Percentiles rank a stretch among this genome's conserved stretches.
Evolutionary conservation across 345 rosid genomes (phyloP).

Genomic region (Tarenaya hassleriana): DNA sequence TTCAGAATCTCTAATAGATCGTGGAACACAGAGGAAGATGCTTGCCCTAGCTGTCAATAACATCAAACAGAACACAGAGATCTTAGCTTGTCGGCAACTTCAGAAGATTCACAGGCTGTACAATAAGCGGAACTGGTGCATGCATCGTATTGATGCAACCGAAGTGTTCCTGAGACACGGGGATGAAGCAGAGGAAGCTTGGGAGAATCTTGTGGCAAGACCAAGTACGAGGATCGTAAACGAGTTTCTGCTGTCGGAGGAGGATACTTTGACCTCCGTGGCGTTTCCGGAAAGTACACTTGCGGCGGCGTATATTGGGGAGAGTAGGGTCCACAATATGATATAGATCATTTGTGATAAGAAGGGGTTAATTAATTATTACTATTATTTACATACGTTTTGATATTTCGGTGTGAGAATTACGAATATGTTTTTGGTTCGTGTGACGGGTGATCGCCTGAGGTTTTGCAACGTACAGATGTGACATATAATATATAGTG

Average conservation of each 20-base stretch:
- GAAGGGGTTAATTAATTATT: background rate
- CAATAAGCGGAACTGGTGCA: slow-evolving; percentile 40
- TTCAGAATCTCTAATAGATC: slow-evolving; percentile 25
- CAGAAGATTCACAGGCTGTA: slow-evolving; percentile 48
- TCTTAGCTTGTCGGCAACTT: slow-evolving; percentile 42
- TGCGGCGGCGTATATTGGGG: slow-evolving; percentile 20
- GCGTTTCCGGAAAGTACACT: background rate
- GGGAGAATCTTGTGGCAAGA: slow-evolving; percentile 54
- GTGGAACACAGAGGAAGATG: slow-evolving; percentile 12
- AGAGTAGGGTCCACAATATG: slow-evolving; percentile 25
- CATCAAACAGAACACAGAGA: slow-evolving; percentile 39
- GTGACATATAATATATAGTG: slow-evolving; percentile 11
- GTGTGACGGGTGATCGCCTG: slow-evolving; percentile 22
- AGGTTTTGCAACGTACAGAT: slow-evolving; percentile 27
- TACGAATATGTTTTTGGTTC: slow-evolving; percentile 8
- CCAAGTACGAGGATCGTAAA: slow-evolving; percentile 54
- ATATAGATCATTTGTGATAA: slow-evolving; percentile 9
- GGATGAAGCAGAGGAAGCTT: slow-evolving; percentile 51
- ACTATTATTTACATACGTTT: background rate
- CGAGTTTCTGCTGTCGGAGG: slow-evolving; percentile 34
- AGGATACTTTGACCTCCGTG: slow-evolving; percentile 14
- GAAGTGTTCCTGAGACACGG: slow-evolving; percentile 41
- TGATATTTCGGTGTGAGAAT: slow-evolving; percentile 16
- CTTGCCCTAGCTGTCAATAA: slow-evolving; percentile 40
- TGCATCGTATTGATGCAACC: slow-evolving; percentile 49